phyloP scores from a whole-genome alignment of 2,329 filamentous ascomycete species.

The Xylaria sp. region DNA sequence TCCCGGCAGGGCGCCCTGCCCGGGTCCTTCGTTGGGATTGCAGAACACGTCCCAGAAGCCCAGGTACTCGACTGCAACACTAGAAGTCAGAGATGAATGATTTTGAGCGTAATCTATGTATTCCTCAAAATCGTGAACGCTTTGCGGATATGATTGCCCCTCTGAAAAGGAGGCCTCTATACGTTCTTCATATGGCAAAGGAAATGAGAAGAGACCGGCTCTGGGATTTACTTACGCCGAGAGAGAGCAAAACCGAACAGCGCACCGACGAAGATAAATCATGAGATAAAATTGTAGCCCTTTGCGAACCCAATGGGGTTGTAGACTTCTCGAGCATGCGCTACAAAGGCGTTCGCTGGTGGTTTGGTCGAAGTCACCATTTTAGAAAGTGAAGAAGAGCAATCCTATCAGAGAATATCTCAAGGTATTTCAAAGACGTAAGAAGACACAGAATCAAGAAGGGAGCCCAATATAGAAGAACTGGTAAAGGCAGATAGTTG shows the following conservation, averaged over 20 bases:
- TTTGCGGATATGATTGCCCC: too few species aligned
- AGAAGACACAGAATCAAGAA: neutral
- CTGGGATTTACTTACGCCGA: conserved; percentile 44
- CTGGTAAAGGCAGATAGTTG: neutral
- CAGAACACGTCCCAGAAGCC: conserved; percentile 57
- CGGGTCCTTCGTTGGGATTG: neutral
- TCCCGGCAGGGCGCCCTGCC: conserved; percentile 46
- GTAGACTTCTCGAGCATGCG: conserved; percentile 53
- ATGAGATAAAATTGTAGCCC: conserved; percentile 68
- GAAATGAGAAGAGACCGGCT: neutral
- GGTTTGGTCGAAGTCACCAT: conserved; percentile 24
- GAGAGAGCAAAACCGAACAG: conserved; percentile 61
- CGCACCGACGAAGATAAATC: conserved; percentile 59
- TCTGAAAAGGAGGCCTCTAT: neutral
- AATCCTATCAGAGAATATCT: neutral
- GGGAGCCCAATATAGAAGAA: neutral
- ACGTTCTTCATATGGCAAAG: neutral
- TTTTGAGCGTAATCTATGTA: neutral
- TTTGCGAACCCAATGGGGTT: conserved; percentile 64
- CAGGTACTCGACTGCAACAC: conserved; percentile 55
- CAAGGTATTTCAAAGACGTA: neutral
- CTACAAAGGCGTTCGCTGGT: conserved; percentile 33
- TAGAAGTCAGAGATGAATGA: neutral
- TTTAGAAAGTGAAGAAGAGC: neutral
- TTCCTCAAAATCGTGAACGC: neutral